These are phyloP conservation scores for Cucumis sativus DNA, from an alignment of 306 rosid genomes.

Conservation along the genomic window DNA sequence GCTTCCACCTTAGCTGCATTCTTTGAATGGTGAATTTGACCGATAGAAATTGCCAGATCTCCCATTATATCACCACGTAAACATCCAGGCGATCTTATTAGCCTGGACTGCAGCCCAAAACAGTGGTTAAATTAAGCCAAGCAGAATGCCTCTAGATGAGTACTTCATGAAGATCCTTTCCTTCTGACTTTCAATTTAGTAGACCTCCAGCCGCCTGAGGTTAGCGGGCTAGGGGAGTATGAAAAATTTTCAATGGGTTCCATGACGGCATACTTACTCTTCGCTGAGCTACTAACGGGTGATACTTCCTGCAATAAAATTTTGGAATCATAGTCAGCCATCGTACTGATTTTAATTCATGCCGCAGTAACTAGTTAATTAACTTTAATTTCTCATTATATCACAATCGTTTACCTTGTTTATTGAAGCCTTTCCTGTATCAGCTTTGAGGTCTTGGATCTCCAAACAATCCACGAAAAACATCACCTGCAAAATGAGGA, in stretches of 20 bases:
- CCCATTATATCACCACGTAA: not conserved
- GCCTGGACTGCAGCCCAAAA: not conserved
- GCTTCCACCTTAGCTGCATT: not conserved
- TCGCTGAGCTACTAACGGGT: conserved; percentile 19
- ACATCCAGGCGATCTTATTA: not conserved
- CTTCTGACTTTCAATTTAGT: conserved; percentile 53
- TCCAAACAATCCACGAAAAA: conserved; percentile 55
- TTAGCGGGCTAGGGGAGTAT: conserved; percentile 21
- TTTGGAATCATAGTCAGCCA: not conserved
- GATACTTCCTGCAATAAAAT: conserved; percentile 25
- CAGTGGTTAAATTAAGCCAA: not conserved
- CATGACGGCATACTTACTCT: conserved; percentile 16
- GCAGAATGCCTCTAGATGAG: conserved; percentile 4
- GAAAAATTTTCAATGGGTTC: conserved; percentile 45
- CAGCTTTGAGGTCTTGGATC: conserved; percentile 32
- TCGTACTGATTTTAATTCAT: not conserved
- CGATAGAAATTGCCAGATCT: not conserved
- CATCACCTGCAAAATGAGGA: conserved; percentile 34
- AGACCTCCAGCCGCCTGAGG: conserved; percentile 44
- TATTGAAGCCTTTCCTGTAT: conserved; percentile 23
- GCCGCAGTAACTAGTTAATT: not conserved
- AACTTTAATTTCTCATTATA: not conserved
- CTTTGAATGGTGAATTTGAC: not conserved
- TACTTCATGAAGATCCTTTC: not conserved
- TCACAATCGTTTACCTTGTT: conserved; percentile 34